phyloP scores from a whole-genome alignment of 163 green algal genomes.

The Smithsoniella earleae region DNA sequence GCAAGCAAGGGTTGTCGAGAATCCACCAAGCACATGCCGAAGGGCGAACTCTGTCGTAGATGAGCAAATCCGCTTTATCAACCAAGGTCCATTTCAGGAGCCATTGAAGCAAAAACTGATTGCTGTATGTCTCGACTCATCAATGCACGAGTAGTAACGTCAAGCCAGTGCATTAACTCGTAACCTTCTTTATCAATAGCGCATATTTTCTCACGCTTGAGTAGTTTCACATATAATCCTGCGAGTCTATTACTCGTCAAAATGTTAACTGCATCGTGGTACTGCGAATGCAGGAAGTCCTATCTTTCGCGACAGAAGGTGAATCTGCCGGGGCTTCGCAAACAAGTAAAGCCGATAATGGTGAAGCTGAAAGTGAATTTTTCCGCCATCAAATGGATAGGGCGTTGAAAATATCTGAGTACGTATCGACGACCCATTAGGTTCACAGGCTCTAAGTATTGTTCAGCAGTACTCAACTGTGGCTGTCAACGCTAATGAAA shows the following conservation, averaged over 20 bases:
- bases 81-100: not conserved
- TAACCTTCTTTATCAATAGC: no score
- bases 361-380: not conserved
- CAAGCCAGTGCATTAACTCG: no score
- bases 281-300: not conserved
- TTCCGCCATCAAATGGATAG: not conserved
- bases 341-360: not conserved
- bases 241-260: no score
- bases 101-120: not conserved
- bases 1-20: no score
- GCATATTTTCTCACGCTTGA: no score
- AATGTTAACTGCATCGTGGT: no score
- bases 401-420: conserved; percentile 23
- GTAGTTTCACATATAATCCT: no score
- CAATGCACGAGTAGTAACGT: not conserved
- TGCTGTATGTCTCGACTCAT: not conserved
- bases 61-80: not conserved
- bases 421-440: not conserved
- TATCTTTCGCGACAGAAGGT: not conserved
- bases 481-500: not conserved
- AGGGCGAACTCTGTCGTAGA: conserved; percentile 10
- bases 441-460: not conserved
- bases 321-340: not conserved
- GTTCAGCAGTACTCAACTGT: not conserved
- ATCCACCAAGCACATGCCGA: no score